These are phyloP conservation scores for Capsicum pubescens DNA, from an alignment of 257 asterid genomes.

Conservation along the genomic window DNA sequence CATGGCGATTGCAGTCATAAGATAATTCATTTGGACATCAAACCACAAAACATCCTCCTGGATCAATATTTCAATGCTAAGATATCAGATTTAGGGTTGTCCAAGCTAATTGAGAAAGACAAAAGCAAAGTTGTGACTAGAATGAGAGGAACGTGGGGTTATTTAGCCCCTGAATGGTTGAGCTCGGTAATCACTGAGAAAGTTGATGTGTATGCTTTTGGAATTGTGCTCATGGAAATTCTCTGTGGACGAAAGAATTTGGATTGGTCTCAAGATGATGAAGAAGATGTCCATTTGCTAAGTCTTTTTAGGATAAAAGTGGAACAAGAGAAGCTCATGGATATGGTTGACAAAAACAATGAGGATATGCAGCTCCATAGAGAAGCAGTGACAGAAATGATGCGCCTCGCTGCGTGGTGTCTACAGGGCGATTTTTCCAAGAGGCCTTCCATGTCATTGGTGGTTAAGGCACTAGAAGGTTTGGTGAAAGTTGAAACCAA, in stretches of 20 bases:
- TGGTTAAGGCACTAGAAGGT: neutral
- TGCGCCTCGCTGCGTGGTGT: neutral
- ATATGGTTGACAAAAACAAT: neutral
- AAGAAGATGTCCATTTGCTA: neutral
- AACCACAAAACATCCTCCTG: neutral
- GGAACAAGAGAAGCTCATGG: neutral
- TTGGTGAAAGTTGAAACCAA: neutral
- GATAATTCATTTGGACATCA: conserved; percentile 10
- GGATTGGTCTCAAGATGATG: neutral
- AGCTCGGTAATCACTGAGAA: neutral
- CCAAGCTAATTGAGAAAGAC: conserved; percentile 34
- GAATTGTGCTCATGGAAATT: neutral
- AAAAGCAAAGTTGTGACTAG: conserved; percentile 33
- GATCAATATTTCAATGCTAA: conserved; percentile 35
- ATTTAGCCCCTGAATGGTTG: neutral
- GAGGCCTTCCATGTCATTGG: neutral
- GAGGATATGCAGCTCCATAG: neutral
- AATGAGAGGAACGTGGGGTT: conserved; percentile 41
- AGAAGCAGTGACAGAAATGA: neutral
- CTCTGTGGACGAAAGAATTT: neutral
- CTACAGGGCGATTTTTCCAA: neutral
- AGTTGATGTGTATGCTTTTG: neutral
- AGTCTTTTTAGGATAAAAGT: neutral
- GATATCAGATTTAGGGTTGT: conserved; percentile 39
- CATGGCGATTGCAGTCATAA: conserved; percentile 31